Conservation (phyloP, 2,329 filamentous ascomycete genomes). For the Phyllosticta citrichinensis region DNA sequence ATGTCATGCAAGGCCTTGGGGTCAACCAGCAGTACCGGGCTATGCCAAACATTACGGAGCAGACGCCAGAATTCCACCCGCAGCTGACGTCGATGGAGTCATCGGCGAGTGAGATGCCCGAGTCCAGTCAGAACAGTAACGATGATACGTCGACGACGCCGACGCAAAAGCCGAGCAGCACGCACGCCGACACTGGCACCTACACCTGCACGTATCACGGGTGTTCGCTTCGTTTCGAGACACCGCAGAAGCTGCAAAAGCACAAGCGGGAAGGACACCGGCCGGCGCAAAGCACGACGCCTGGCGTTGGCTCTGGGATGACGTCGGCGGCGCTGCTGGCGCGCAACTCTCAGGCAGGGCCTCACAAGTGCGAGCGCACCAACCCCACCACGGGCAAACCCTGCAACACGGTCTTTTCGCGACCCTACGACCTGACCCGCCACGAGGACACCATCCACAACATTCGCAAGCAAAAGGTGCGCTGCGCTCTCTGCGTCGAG, state of each 20-base stretch:
- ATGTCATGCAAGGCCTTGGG: conserved; percentile 22
- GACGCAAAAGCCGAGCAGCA: conserved; percentile 48
- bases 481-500: conserved; percentile 84
- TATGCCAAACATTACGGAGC: conserved; percentile 26
- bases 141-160: conserved; percentile 15
- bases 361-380: conserved; percentile 84
- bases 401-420: conserved; percentile 87
- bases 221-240: conserved; percentile 80
- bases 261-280: conserved; percentile 93
- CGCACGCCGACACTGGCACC: conserved; percentile 69
- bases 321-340: conserved; percentile 46
- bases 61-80: conserved; percentile 46
- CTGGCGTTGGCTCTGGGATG: conserved; percentile 29
- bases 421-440: conserved; percentile 90
- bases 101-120: conserved; percentile 44
- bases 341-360: conserved; percentile 81
- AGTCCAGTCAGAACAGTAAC: conserved; percentile 22
- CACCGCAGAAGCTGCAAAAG: conserved; percentile 76
- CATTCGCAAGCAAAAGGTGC: conserved; percentile 83
- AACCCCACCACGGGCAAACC: conserved; percentile 93
- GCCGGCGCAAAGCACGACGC: conserved; percentile 20
- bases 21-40: conserved; percentile 27
- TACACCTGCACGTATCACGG: conserved; percentile 96
- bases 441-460: conserved; percentile 99
- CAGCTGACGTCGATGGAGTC: conserved; percentile 53